Conservation (phyloP, 148 eudicot species). For the Spergularia marina region DNA sequence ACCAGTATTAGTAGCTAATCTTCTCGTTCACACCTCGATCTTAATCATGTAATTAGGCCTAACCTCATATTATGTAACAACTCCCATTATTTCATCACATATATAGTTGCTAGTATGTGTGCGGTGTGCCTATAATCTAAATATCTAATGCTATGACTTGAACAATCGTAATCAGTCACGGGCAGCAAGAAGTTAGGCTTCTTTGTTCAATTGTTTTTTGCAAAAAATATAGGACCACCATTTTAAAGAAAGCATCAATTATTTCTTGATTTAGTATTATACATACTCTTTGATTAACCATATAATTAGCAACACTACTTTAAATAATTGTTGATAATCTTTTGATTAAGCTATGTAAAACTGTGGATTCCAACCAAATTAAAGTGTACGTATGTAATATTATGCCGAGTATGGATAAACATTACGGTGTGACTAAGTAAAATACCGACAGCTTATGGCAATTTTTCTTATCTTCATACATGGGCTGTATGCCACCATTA, state of each 20-base stretch:
- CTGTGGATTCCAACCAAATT: constrained; percentile 22
- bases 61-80: too few relatives aligned
- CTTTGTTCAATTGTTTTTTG: constrained; percentile 15
- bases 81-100: too few relatives aligned
- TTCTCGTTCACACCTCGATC: too few relatives aligned
- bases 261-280: not conserved
- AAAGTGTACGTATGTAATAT: not conserved
- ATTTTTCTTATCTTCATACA: not conserved
- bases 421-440: constrained; percentile 10
- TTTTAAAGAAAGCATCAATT: not conserved
- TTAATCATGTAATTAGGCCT: too few relatives aligned
- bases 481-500: constrained; percentile 20
- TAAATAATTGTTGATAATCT: too few relatives aligned
- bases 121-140: too few relatives aligned
- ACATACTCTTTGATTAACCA: not conserved
- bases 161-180: constrained; percentile 14
- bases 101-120: too few relatives aligned
- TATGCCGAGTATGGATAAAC: constrained; percentile 22
- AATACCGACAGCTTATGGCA: constrained; percentile 13
- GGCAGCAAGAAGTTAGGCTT: constrained; percentile 20
- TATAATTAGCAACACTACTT: too few relatives aligned
- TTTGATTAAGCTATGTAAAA: not conserved
- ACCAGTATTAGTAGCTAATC: too few relatives aligned
- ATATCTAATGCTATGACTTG: not conserved
- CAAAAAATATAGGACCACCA: constrained; percentile 18